Evolutionary conservation across 2,329 filamentous ascomycete species (phyloP).

Genomic region (Diplocarpon mali): DNA sequence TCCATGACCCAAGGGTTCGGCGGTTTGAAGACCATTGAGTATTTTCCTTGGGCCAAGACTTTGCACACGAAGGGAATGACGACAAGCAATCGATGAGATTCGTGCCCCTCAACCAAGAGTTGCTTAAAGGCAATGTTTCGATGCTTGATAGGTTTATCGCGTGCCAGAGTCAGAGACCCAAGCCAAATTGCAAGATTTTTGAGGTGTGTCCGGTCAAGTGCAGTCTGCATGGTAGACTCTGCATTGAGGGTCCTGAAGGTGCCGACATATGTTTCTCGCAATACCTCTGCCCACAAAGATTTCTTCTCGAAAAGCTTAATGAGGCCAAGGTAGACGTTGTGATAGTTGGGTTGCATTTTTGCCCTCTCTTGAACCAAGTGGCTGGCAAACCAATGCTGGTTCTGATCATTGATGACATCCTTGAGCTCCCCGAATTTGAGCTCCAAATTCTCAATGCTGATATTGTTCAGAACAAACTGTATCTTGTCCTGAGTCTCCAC

Average conservation of each 20-base stretch:
- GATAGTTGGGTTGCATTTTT: conserved; percentile 95
- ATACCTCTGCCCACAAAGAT: conserved; percentile 73
- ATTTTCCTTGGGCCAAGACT: conserved; percentile 72
- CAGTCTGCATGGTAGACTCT: conserved; percentile 72
- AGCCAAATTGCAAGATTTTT: conserved; percentile 95
- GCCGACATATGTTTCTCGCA: conserved; percentile 84
- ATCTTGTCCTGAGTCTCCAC: conserved; percentile 86
- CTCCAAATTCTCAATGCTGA: conserved; percentile 80
- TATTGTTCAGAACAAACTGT: conserved; percentile 91
- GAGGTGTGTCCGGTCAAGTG: conserved; percentile 74
- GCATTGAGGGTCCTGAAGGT: conserved; percentile 82
- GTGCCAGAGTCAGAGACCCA: conserved; percentile 81
- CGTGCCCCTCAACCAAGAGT: conserved; percentile 82
- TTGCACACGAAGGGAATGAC: conserved; percentile 98
- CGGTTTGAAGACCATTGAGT: conserved; percentile 81
- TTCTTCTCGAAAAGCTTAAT: conserved; percentile 73
- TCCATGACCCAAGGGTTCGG: conserved; percentile 99
- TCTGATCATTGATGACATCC: conserved; percentile 64
- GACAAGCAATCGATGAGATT: conserved; percentile 81
- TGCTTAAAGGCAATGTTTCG: conserved; percentile 97
- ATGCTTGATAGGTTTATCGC: conserved; percentile 91
- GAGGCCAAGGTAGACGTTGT: conserved; percentile 83
- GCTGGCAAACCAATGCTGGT: conserved; percentile 93
- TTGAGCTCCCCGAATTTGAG: conserved; percentile 75
- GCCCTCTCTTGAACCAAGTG: conserved; percentile 94